phyloP scores from a whole-genome alignment of 306 rosid species.

The Lagenaria siceraria region DNA sequence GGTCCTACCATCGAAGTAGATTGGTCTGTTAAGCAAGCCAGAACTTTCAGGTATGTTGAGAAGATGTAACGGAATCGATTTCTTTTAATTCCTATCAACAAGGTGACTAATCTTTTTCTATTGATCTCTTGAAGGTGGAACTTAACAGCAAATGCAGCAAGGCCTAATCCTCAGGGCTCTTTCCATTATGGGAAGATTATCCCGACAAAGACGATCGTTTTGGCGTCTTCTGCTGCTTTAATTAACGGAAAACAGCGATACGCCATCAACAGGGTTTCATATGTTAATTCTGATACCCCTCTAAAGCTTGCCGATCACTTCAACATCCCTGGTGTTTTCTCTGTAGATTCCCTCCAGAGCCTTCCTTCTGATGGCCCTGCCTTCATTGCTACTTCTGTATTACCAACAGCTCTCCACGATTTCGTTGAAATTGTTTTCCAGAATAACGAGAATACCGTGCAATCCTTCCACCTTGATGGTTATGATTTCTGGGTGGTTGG shows the following conservation, averaged over 20 bases:
- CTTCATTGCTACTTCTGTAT: conserved; percentile 44
- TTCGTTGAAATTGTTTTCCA: conserved; percentile 82
- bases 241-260: conserved; percentile 76
- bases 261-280: conserved; percentile 66
- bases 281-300: conserved; percentile 73
- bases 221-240: conserved; percentile 63
- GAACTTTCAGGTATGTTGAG: conserved; percentile 53
- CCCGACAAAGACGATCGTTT: conserved; percentile 42
- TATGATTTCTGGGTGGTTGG: conserved; percentile 96
- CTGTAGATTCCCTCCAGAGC: conserved; percentile 36
- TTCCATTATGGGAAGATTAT: conserved; percentile 78
- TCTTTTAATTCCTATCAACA: not conserved
- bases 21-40: conserved; percentile 89
- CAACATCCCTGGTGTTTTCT: conserved; percentile 75
- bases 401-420: conserved; percentile 54
- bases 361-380: conserved; percentile 46
- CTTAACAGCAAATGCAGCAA: conserved; percentile 92
- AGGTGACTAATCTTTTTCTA: not conserved
- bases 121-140: conserved; percentile 60
- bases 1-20: conserved; percentile 38
- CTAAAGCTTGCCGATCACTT: conserved; percentile 93
- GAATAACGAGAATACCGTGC: conserved; percentile 62
- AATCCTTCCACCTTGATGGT: conserved; percentile 92
- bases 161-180: conserved; percentile 99
- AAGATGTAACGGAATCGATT: not conserved